Percentiles rank a stretch among this genome's conserved stretches.
Evolutionary conservation across 2,329 filamentous ascomycete genomes (phyloP).

Genomic region (Alternaria brassicae): DNA sequence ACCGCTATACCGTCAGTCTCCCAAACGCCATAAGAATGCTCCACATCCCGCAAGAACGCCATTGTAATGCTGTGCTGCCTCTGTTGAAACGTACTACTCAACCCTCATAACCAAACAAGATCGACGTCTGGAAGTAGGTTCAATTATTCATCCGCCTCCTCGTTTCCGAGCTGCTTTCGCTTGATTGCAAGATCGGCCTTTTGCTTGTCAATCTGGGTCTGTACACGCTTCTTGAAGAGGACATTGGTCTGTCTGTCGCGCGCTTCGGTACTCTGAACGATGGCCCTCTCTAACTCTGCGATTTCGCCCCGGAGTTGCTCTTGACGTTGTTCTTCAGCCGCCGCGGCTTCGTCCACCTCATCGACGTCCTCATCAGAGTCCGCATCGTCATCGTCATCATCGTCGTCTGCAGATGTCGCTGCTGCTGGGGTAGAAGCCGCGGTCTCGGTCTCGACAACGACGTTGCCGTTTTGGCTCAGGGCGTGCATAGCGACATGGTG

Average conservation of each 20-base stretch:
- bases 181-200: constrained; percentile 59
- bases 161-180: constrained; percentile 55
- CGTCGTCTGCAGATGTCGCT: constrained; percentile 50
- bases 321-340: constrained; percentile 54
- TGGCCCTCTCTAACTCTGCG: constrained; percentile 60
- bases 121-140: not conserved
- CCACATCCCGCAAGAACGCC: not conserved
- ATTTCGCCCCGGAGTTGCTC: constrained; percentile 62
- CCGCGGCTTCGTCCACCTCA: constrained; percentile 57
- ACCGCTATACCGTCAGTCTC: not conserved
- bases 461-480: constrained; percentile 36
- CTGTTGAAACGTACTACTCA: not conserved
- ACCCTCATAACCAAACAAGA: not conserved
- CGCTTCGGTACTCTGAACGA: constrained; percentile 53
- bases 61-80: not conserved
- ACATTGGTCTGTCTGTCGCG: constrained; percentile 56
- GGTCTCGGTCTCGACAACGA: constrained; percentile 41
- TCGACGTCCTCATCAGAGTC: constrained; percentile 55
- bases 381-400: constrained; percentile 55
- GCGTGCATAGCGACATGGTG: constrained; percentile 50
- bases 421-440: constrained; percentile 42
- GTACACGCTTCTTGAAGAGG: constrained; percentile 59
- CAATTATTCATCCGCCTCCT: constrained; percentile 32
- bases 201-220: constrained; percentile 58
- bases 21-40: not conserved